Evolutionary conservation across 257 asterid species (phyloP), one percentile per base, ranked within the genome.

Genomic region (Penstemon barbatus): DNA sequence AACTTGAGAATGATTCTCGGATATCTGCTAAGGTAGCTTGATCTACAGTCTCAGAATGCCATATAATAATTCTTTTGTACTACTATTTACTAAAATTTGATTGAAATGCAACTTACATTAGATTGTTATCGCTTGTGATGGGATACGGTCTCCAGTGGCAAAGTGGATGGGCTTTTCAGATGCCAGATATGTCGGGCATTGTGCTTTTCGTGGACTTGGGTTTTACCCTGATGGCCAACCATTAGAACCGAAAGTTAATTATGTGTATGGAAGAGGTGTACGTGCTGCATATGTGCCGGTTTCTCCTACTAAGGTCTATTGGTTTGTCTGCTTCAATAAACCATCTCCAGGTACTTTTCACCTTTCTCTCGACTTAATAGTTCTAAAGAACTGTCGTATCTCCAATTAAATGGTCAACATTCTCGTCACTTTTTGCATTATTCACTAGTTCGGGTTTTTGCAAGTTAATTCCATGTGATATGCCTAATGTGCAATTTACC

Each of bases 121-220:
- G 98, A 77, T 92, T 70, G 87, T 92, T 63, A 83, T 92, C 38
- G 97, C 89, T 45, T 92, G 95, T 75, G 98, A 92, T 61, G 98
- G 98, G 49, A 83, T 83, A 72, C 77, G 91, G 43, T 92, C 98
- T 66, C 91, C 91, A n/a, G 95, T 85, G 75, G 97, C 97, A 13
- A 86, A 86, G 68, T 89, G 95, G 95, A 86, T 92, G 95, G 98
- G 98, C 40, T 89, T 86, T 67, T 57, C 79, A 3, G 89, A 89
- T 36, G 83, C 97, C 18, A 86, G 61, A 62, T 92, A 89, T 10
- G 97, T 79, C 0, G 98, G 98, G 6, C 80, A 92, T 51, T 75
- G 84, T 71, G 96, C 95, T 61, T 63, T 89, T 38, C 90, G 95
- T 4, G 98, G 98, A 38, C 87, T 89, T 3, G 97, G 89, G 53